Base-by-base conservation (phyloP, 352 stramenopile species). In the Globisporangium uncinulatum region DNA sequence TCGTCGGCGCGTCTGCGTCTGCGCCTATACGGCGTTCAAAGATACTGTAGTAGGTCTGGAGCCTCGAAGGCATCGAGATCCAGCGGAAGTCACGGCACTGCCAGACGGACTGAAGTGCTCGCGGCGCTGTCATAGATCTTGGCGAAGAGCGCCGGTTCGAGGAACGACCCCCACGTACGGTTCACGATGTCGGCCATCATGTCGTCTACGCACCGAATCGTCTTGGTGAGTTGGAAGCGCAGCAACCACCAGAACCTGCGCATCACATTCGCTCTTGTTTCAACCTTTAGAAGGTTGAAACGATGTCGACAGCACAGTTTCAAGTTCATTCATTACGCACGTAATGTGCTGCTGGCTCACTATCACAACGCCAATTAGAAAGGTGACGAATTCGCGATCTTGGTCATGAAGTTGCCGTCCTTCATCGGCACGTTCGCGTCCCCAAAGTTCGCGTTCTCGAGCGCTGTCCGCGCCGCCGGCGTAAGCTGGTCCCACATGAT, bases 151-250 rank as follows among this genome's bases (percentile, higher is more conserved):
- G 55, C 62, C 7, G 70, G 63, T 58, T 71, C 61, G 56, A 74
- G 61, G 56, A 78, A 78, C 15, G 67, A 66, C 42, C 54, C 51
- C 66, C 70, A 78, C 6, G 70, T 78, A 36, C 70, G 70, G 43
- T 78, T 63, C 19, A 78, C 58, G 57, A 73, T 78, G 51, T 21
- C 62, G 56, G 73, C 64, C 70, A 78, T 78, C 3, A 64, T 66
- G 51, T 78, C 70, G 2, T 65, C 56, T 9, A 75, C 41, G 8
- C 68, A 48, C 7, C 63, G 66, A 17, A 67, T 58, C 3, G 57
- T 71, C 64, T 78, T 78, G n/a, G 61, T 69, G 53, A 78, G 73
- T 53, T 78, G 70, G 70, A 77, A 77, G 44, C 70, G 66, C n/a
- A 78, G 61, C 46, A 65, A 51, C 15, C 52, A 59, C 29, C 60